These are phyloP conservation scores for Solanum piurae DNA, from an alignment of 257 asterid species.

Conservation along the genomic window DNA sequence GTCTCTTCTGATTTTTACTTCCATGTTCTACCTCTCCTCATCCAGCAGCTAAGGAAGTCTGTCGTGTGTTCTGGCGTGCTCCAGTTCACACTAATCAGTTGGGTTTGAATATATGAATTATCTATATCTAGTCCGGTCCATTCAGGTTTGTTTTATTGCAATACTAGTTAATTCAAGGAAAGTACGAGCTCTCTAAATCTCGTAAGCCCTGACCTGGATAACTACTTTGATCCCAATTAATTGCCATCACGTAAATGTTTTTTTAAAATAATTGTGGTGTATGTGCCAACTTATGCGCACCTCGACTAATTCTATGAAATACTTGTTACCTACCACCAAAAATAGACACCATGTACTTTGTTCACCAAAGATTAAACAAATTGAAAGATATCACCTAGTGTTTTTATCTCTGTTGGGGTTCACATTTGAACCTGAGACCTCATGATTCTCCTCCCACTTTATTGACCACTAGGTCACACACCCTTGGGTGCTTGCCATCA, in stretches of 20 bases:
- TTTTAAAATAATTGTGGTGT: background rate
- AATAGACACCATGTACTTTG: background rate
- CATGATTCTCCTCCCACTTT: background rate
- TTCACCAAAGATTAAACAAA: background rate
- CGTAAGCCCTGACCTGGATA: background rate
- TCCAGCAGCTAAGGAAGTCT: background rate
- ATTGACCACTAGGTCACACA: background rate
- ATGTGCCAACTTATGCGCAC: background rate
- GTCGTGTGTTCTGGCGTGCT: background rate
- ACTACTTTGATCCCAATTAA: background rate
- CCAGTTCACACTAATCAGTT: background rate
- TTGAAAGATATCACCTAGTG: background rate
- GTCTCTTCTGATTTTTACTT: background rate
- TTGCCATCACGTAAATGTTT: background rate
- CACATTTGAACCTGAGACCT: background rate
- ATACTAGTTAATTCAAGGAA: background rate
- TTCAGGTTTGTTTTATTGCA: background rate
- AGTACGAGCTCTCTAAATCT: background rate
- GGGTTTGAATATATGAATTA: background rate
- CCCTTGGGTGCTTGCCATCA: background rate
- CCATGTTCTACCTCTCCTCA: background rate
- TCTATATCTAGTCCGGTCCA: background rate
- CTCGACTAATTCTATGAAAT: background rate
- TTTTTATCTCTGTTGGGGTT: background rate
- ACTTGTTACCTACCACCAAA: background rate